These are phyloP conservation scores for Chalciporus sp. DNA, from an alignment of 1,284 basidiomycete genomes.

Conservation along the genomic window DNA sequence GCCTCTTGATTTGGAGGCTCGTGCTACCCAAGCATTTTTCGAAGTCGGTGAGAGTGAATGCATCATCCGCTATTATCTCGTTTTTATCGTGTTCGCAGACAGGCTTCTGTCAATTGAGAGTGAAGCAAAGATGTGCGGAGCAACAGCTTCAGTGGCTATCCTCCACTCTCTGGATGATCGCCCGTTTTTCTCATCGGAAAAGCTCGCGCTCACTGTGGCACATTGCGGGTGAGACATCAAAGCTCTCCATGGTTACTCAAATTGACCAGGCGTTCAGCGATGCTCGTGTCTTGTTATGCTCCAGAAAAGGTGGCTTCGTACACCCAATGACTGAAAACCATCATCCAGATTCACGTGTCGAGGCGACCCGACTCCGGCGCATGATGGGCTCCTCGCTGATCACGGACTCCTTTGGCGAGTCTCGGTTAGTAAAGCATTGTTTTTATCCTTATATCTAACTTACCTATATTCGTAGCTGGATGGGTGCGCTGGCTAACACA, in stretches of 20 bases:
- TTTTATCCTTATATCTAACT: background rate
- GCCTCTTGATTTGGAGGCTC: conserved; percentile 77
- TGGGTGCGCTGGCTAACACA: conserved; percentile 94
- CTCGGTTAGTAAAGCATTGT: conserved; percentile 53
- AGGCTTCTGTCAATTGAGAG: conserved; percentile 61
- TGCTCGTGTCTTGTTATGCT: conserved; percentile 85
- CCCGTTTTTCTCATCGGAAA: conserved; percentile 79
- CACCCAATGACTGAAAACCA: conserved; percentile 88
- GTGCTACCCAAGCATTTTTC: conserved; percentile 84
- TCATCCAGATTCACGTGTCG: conserved; percentile 88
- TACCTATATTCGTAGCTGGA: conserved; percentile 65
- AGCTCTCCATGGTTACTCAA: background rate
- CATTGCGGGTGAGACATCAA: conserved; percentile 77
- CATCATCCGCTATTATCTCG: conserved; percentile 3
- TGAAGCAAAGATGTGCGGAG: conserved; percentile 73
- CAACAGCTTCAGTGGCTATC: conserved; percentile 88
- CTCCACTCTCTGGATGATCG: conserved; percentile 81
- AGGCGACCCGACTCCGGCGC: conserved; percentile 81
- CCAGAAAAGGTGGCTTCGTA: conserved; percentile 71
- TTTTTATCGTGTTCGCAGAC: conserved; percentile 49
- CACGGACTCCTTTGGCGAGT: conserved; percentile 95
- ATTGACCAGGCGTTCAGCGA: conserved; percentile 55
- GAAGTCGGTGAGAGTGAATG: conserved; percentile 52
- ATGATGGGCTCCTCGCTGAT: conserved; percentile 91
- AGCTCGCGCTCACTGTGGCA: conserved; percentile 80